Evolutionary conservation across 176 grass and related monocot genomes (phyloP), one percentile per base, ranked within the genome.

Genomic region (Rhynchospora breviuscula): DNA sequence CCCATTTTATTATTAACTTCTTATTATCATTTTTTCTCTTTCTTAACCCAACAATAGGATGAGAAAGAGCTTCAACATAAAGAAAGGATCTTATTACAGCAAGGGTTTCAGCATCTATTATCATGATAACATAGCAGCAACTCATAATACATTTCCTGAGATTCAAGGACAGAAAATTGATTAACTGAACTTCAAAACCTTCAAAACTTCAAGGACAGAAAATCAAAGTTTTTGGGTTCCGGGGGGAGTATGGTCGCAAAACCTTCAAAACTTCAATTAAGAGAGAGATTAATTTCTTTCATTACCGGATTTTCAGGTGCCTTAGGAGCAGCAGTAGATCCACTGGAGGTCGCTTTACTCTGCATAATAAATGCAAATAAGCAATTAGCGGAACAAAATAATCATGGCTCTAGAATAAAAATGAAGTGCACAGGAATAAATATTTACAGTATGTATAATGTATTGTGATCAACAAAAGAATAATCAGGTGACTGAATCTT

Each of bases 291-390:
- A 17, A 62, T 2, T 80, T 81, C 23, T 29, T 79, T 76, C 8
- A 26, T 67, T 69, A 78, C 73, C 33, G 90, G 90, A 85, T 88
- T 85, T 92, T 85, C 91, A 14, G 90, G 84, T 83, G 67, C 88
- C 57, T 85, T 87, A 19, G 81, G 43, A 62, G 73, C 79, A 62
- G 91, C 81, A 63, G 90, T 63, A 81, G 92, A 78, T 88, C 87
- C 80, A 84, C 94, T 94, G 23, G 90, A 87, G 79, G 92, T 89
- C 0, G 80, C 94, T 79, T 97, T 97, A 79, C 46, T 91, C 94
- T 97, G 86, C 78, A 66, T 85, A 86, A 86, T 48, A 68, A 10
- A 8, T 31, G 33, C 40, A 81, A 5, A 62, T 63, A 58, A 15
- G 8, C 51, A 78, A 57, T 57, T 25, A 57, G 22, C 10, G 14